Evolutionary conservation across 352 stramenopile genomes (phyloP), one percentile per base, ranked within the genome.

Genomic region (Phytophthora ramorum): DNA sequence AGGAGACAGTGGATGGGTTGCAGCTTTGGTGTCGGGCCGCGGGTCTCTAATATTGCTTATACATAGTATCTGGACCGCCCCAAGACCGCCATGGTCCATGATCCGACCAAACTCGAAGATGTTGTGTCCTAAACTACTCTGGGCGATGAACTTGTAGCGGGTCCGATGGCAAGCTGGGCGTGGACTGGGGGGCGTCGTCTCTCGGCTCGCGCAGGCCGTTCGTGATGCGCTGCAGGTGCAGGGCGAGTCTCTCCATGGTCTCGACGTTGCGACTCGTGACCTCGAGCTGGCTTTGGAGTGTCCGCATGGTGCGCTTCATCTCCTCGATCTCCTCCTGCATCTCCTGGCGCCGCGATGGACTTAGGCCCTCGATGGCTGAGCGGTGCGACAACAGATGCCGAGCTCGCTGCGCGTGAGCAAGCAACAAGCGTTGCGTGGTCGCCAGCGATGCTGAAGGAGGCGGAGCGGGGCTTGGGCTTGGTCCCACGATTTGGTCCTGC

Each of bases 291-390:
- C 55, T 58, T 53, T 81, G 40, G 6, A 84, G 58, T 10, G 48
- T 54, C 37, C 47, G 43, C 10, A 73, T 63, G 12, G 75, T 53
- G 8, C 44, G 46, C 26, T 64, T 59, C 48, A 84, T 69, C 20
- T 67, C 65, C 38, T 43, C 22, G 48, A 84, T 69, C 59, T 84
- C 72, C 6, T 75, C 62, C 22, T 78, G 34, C 35, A 81, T 50
- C 53, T 81, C 66, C 1, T 51, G 52, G 20, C 73, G 72, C 19
- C 56, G 69, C 5, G 13, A 26, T 32, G 13, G 58, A 57, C 8
- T 67, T 48, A 58, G 78, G 4, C 45, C 49, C 47, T 64, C n/a
- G 43, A 61, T 35, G 1, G 20, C 40, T 17, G 49, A 58, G 2
- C 59, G 58, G 17, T 68, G 53, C n/a, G 62, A 38, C 54, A 77